phyloP scores from a whole-genome alignment of 2,329 filamentous ascomycete genomes.

The Macrophomina tecta region DNA sequence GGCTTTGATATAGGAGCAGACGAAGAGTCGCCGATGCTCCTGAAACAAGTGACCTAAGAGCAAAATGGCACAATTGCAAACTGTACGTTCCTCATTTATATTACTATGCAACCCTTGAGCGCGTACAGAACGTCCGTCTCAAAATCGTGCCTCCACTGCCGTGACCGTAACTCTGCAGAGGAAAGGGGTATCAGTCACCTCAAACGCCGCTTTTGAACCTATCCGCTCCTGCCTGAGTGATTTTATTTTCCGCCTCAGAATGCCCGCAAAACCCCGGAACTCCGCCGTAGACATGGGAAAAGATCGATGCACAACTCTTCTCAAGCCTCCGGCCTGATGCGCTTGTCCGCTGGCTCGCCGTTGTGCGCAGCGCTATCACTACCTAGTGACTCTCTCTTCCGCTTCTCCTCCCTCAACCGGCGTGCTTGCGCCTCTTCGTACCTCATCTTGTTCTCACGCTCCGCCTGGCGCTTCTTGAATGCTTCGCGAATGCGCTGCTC shows the following conservation, averaged over 20 bases:
- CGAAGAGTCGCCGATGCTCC: background rate
- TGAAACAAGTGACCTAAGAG: background rate
- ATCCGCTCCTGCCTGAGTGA: background rate
- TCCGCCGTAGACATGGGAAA: background rate
- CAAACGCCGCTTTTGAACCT: conserved; percentile 19
- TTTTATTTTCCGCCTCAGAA: background rate
- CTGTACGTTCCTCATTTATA: background rate
- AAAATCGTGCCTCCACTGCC: background rate
- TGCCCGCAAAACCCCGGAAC: background rate
- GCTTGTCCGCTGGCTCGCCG: conserved; percentile 24
- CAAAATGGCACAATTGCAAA: background rate
- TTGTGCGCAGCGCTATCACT: background rate
- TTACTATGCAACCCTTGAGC: background rate
- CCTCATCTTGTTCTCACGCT: conserved; percentile 37
- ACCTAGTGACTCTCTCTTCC: conserved; percentile 27
- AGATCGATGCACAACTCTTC: background rate
- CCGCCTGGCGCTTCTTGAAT: conserved; percentile 71
- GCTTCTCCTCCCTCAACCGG: conserved; percentile 32
- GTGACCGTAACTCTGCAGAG: conserved; percentile 1
- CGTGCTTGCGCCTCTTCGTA: conserved; percentile 21
- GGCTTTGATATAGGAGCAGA: background rate
- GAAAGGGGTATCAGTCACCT: conserved; percentile 24
- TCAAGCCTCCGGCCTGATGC: conserved; percentile 9
- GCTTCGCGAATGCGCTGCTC: conserved; percentile 75
- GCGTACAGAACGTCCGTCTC: background rate